These are phyloP conservation scores for Anthracocystis walkeri DNA, from an alignment of 1,284 basidiomycete genomes.

Conservation along the genomic window DNA sequence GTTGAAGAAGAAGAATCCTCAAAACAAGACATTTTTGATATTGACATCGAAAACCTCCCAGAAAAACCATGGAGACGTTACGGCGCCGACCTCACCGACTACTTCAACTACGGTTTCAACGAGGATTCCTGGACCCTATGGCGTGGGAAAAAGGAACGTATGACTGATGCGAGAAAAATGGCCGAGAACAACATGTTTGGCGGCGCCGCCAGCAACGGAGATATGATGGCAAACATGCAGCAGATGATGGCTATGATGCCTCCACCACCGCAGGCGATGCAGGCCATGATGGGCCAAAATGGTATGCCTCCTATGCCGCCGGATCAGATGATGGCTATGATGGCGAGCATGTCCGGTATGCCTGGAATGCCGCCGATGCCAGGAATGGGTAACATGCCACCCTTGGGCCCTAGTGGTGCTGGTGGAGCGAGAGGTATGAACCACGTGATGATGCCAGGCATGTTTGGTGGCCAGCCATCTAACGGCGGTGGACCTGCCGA, in stretches of 20 bases:
- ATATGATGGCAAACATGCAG: slow-evolving; percentile 41
- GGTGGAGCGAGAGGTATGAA: slow-evolving; percentile 23
- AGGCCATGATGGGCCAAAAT: slow-evolving; percentile 58
- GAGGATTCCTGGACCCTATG: slow-evolving; percentile 95
- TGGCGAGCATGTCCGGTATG: slow-evolving; percentile 54
- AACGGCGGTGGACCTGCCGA: slow-evolving; percentile 21
- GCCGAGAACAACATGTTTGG: slow-evolving; percentile 47
- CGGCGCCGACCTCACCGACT: slow-evolving; percentile 93
- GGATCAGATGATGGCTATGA: slow-evolving; percentile 64
- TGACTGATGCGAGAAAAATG: slow-evolving; percentile 80
- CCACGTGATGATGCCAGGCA: slow-evolving; percentile 40
- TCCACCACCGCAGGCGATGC: slow-evolving; percentile 50
- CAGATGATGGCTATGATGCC: slow-evolving; percentile 56
- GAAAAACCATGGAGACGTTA: slow-evolving; percentile 91
- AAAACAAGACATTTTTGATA: slow-evolving; percentile 78
- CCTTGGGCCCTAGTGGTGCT: slow-evolving; percentile 15
- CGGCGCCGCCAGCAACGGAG: slow-evolving; percentile 11
- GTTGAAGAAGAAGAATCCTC: slow-evolving; percentile 68
- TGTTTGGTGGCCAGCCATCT: slow-evolving; percentile 37
- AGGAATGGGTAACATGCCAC: slow-evolving; percentile 27
- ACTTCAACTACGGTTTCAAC: slow-evolving; percentile 99
- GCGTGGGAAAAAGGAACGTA: slow-evolving; percentile 83
- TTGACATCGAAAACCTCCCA: slow-evolving; percentile 81
- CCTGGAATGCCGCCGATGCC: slow-evolving; percentile 45
- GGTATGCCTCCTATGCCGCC: slow-evolving; percentile 56